Conservation (phyloP, 2,329 filamentous ascomycete genomes). For the Paraphoma sp. region DNA sequence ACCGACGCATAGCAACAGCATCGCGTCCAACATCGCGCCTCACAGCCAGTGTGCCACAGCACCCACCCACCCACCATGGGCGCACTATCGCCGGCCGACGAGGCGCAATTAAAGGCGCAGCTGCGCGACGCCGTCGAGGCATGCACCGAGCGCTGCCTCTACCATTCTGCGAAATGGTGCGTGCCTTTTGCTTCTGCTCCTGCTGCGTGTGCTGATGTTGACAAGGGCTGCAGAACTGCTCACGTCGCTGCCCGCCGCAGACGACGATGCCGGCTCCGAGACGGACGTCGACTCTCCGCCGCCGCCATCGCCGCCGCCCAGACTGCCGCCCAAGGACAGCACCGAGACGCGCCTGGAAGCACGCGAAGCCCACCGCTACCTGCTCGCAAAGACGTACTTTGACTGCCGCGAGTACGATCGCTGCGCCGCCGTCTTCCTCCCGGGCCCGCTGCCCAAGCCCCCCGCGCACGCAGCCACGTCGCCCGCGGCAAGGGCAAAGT, state of each 20-base stretch:
- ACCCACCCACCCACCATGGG: conserved; percentile 8
- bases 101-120: conserved; percentile 70
- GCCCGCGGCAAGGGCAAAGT: conserved; percentile 43
- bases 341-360: conserved; percentile 78
- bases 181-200: conserved; percentile 4
- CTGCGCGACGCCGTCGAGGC: conserved; percentile 86
- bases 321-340: conserved; percentile 65
- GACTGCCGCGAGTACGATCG: conserved; percentile 95
- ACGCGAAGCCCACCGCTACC: conserved; percentile 80
- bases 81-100: conserved; percentile 49
- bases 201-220: conserved; percentile 30
- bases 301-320: conserved; percentile 53
- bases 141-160: conserved; percentile 93
- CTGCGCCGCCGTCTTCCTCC: conserved; percentile 86
- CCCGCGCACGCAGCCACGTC: conserved; percentile 60
- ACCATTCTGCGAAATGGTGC: conserved; percentile 96
- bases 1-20: no score
- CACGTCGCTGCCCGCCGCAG: conserved; percentile 72
- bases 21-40: no score
- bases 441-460: conserved; percentile 76
- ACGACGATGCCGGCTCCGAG: conserved; percentile 64
- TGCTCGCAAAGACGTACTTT: conserved; percentile 92
- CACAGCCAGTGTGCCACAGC: not conserved
- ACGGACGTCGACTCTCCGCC: conserved; percentile 65
- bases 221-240: conserved; percentile 91